Base-by-base conservation (phyloP, 352 stramenopile species). In the Globisporangium sylvaticum region DNA sequence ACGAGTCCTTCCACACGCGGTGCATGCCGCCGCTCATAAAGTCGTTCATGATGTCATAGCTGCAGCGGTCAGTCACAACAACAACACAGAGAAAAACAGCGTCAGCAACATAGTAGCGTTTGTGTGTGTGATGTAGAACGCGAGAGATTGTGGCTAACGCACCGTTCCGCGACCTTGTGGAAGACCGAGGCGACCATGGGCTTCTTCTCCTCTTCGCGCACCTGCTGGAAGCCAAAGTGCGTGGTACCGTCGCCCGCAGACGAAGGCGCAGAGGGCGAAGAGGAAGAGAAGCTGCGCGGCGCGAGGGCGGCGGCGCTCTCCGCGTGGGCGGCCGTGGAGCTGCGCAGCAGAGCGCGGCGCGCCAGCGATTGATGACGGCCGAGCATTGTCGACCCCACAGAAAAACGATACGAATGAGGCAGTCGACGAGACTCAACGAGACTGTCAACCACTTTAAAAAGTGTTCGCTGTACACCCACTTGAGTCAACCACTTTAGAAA, bases 1-100 rank as follows among this genome's bases (percentile, higher is more conserved):
- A 96, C 58, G 97, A 83, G 76, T 99, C 97, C 71, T 99, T 99
- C 97, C 97, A 99, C 25, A 98, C 70, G 29, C 97, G 87, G 74
- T 97, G 91, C 84, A 97, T 89, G 62, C 92, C 97, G 50, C 86
- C 96, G 69, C 88, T 98, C 97, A 99, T 99, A 68, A 99, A 93
- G 81, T 99, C 97, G 80, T 99, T 99, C 98, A 99, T 99, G 22
- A 99, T 79, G 80, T 99, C 98, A 63, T 96, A 96, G 65, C 84
- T 88, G 62, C 14, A 58, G 27, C 5, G 24, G 15, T 1, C n/a
- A n/a, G 22, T 66, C 2, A 37, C 4, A 37, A 27, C 4, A 22
- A n/a, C n/a, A n/a, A n/a, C n/a, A n/a, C n/a, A n/a, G n/a, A n/a
- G n/a, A 20, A 42, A 4, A 29, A 34, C 14, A 56, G 12, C 3